These are phyloP conservation scores for Globisporangium acanthophoron DNA, from an alignment of 352 stramenopile species.

Conservation along the genomic window DNA sequence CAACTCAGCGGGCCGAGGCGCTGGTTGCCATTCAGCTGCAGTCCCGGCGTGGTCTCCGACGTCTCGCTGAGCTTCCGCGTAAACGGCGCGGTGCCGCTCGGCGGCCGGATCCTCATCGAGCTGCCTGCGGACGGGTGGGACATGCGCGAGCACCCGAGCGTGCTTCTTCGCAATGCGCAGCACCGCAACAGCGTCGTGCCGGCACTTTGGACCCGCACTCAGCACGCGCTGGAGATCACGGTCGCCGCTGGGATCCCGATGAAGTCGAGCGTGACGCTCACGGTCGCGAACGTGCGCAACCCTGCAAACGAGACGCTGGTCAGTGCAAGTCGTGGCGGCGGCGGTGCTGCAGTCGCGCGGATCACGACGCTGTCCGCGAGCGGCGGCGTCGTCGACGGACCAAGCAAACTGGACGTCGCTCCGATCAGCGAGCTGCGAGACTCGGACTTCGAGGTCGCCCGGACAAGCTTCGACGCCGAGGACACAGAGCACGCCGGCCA, in stretches of 20 bases:
- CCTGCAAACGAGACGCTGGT: slow-evolving; percentile 37
- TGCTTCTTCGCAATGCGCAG: slow-evolving; percentile 30
- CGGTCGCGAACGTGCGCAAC: slow-evolving; percentile 42
- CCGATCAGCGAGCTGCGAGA: slow-evolving; percentile 61
- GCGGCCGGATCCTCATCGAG: slow-evolving; percentile 47
- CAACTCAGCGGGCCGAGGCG: slow-evolving; percentile 28
- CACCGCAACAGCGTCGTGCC: slow-evolving; percentile 24
- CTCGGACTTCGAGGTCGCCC: slow-evolving; percentile 38
- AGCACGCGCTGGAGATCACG: slow-evolving; percentile 52
- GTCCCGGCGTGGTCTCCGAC: slow-evolving; percentile 36
- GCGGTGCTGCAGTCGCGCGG: slow-evolving; percentile 13
- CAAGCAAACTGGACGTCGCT: slow-evolving; percentile 45
- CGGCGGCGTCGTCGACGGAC: slow-evolving; percentile 58
- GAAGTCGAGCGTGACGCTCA: slow-evolving; percentile 34
- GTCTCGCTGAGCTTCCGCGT: slow-evolving; percentile 48
- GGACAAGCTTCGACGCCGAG: slow-evolving; percentile 19
- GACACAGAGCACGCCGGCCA: slow-evolving; percentile 3
- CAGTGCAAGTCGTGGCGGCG: background rate
- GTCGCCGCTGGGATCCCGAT: slow-evolving; percentile 25
- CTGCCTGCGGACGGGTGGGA: slow-evolving; percentile 48
- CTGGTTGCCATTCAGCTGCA: slow-evolving; percentile 63
- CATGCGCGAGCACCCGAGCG: slow-evolving; percentile 40
- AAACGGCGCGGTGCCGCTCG: slow-evolving; percentile 28
- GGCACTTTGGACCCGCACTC: slow-evolving; percentile 35
- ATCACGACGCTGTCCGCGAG: slow-evolving; percentile 47